Percentiles rank a stretch among this genome's conserved stretches.
Conservation (phyloP, 768 basidiomycete genomes). For the Mycena floridula region DNA sequence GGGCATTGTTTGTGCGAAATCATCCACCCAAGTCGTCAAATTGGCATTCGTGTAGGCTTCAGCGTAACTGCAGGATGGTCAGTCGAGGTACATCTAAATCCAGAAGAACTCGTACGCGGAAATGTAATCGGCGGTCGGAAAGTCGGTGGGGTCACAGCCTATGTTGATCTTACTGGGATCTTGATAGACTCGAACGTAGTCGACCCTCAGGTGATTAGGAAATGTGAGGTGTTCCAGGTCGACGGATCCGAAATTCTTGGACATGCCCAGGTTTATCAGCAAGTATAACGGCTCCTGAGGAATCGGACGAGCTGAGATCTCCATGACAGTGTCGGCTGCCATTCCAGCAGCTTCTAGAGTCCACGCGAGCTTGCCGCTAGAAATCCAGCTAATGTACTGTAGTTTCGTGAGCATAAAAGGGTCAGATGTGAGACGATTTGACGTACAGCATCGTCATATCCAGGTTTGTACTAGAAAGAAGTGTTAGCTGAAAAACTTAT, state of each 20-base stretch:
- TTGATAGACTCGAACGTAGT: conserved; percentile 69
- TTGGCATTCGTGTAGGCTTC: conserved; percentile 54
- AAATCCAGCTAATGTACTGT: conserved; percentile 85
- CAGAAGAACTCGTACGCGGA: conserved; percentile 33
- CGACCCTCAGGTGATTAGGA: conserved; percentile 47
- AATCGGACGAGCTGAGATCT: conserved; percentile 64
- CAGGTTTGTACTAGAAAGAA: conserved; percentile 33
- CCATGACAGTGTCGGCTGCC: conserved; percentile 48
- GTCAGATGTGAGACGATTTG: conserved; percentile 2
- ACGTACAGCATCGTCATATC: conserved; percentile 62
- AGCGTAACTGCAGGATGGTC: conserved; percentile 27
- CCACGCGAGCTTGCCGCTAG: conserved; percentile 64
- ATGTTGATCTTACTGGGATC: conserved; percentile 52
- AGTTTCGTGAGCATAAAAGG: background rate
- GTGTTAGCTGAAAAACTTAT: background rate
- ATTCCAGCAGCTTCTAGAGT: conserved; percentile 66
- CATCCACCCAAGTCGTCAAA: conserved; percentile 37
- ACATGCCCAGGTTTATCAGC: conserved; percentile 80
- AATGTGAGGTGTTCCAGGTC: conserved; percentile 65
- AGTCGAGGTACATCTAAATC: background rate
- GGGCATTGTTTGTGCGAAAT: conserved; percentile 40
- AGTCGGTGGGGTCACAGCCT: conserved; percentile 63
- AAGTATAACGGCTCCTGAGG: conserved; percentile 86
- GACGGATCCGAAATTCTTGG: conserved; percentile 66
- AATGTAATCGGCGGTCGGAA: conserved; percentile 73